phyloP scores from a whole-genome alignment of 441 rosid genomes.

The Lagerstroemia fauriei region DNA sequence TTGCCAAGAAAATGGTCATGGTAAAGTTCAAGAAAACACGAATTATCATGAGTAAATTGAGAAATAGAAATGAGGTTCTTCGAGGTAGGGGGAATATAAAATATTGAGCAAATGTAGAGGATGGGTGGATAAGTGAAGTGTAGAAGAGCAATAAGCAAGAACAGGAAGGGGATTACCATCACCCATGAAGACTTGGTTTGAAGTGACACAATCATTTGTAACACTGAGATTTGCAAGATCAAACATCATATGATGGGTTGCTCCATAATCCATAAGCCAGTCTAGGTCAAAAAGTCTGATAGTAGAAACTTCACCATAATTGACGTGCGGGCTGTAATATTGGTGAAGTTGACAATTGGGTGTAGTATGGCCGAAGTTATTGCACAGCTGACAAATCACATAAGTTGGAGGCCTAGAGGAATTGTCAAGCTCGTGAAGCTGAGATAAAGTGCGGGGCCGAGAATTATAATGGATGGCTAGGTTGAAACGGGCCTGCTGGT shows the following conservation, averaged over 20 bases:
- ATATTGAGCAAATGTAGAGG: not conserved
- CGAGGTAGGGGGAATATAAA: not conserved
- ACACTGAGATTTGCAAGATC: too few species aligned
- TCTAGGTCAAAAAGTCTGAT: not conserved
- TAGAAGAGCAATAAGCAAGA: not conserved
- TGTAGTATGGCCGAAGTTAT: not conserved
- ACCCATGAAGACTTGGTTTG: not conserved
- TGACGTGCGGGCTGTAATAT: not conserved
- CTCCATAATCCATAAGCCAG: not conserved
- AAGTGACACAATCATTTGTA: not conserved
- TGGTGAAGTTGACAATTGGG: not conserved
- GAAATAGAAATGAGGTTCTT: conserved; percentile 10
- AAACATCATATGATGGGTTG: not conserved
- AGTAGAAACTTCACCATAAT: not conserved
- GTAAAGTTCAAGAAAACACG: not conserved
- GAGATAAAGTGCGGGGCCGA: too few species aligned
- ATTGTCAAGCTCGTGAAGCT: too few species aligned
- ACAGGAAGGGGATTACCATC: not conserved
- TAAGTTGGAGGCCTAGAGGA: not conserved
- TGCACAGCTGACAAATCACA: not conserved
- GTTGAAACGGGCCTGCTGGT: too few species aligned
- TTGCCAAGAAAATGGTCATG: not conserved
- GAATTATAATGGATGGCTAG: too few species aligned
- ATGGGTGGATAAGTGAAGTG: too few species aligned
- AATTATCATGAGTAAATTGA: not conserved